A percentile compares a stretch with the other conserved stretches of the same genome.
Conservation (phyloP, 208 protist genomes). For the Leishmania major region DNA sequence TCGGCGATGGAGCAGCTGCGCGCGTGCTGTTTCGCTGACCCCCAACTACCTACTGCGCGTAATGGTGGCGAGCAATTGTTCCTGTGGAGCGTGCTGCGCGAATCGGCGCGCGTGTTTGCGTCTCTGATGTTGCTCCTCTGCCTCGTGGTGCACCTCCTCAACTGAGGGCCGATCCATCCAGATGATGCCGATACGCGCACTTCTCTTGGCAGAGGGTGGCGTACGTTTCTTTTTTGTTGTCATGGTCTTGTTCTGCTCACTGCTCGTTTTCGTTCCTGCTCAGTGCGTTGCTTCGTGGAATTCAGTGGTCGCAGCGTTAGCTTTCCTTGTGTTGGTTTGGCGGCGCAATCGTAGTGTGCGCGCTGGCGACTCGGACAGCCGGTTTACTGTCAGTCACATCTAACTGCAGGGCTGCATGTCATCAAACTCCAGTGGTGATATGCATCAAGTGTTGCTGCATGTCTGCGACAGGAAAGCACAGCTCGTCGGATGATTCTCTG, state of each 20-base stretch:
- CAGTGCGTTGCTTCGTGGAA: neutral
- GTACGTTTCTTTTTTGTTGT: neutral
- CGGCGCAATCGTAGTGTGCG: neutral
- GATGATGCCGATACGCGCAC: neutral
- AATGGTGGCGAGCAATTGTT: neutral
- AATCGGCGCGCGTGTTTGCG: neutral
- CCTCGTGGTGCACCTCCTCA: neutral
- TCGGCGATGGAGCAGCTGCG: constrained; percentile 2
- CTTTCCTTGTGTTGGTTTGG: neutral
- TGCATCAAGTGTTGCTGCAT: neutral
- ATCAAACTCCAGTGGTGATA: neutral
- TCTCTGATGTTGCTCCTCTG: neutral
- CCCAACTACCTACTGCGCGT: neutral
- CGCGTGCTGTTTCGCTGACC: neutral
- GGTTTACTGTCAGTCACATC: neutral
- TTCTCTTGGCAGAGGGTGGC: neutral
- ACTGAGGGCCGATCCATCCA: neutral
- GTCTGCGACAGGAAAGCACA: neutral
- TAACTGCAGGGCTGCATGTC: neutral
- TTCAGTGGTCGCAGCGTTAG: neutral
- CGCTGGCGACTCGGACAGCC: neutral
- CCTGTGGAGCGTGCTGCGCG: neutral
- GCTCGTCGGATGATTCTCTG: neutral
- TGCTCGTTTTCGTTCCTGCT: constrained; percentile 1
- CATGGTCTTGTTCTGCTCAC: constrained; percentile 2